Percentiles rank a stretch among this genome's conserved stretches.
These are phyloP conservation scores for Urostyla sp. DNA, from an alignment of 73 alveolate genomes.

Conservation along the genomic window DNA sequence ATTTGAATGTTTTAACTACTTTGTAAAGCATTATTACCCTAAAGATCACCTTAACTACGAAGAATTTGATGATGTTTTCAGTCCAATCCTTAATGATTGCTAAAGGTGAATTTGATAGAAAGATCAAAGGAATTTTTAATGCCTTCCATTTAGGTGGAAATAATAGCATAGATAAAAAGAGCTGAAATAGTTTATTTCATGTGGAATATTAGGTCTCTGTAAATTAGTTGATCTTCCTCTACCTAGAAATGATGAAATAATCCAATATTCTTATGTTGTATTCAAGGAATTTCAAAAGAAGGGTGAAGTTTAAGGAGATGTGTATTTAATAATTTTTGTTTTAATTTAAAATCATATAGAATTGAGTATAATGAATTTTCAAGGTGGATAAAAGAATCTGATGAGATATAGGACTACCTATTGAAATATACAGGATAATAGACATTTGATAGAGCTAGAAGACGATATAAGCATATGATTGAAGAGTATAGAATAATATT, in stretches of 20 bases:
- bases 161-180: constrained; percentile 66
- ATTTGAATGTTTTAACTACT: constrained; percentile 64
- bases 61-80: constrained; percentile 67
- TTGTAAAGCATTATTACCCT: constrained; percentile 15
- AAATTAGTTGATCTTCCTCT: constrained; percentile 59
- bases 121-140: constrained; percentile 42
- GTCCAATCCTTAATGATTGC: constrained; percentile 66
- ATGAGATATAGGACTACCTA: constrained; percentile 67
- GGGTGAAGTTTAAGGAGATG: too few species aligned
- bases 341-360: background rate
- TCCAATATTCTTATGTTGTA: constrained; percentile 24
- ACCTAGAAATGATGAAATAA: constrained; percentile 59
- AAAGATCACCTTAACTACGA: constrained; percentile 2
- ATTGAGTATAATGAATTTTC: constrained; percentile 66
- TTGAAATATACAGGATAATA: constrained; percentile 66
- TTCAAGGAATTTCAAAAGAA: constrained; percentile 46
- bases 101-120: constrained; percentile 67
- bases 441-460: constrained; percentile 75
- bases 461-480: constrained; percentile 47
- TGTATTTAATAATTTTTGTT: too few species aligned
- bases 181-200: constrained; percentile 38
- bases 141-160: constrained; percentile 59
- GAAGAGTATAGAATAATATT: constrained; percentile 22
- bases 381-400: constrained; percentile 63
- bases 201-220: constrained; percentile 66